Evolutionary conservation across 306 rosid species (phyloP).

Genomic region (Hylodesmum podocarpum): DNA sequence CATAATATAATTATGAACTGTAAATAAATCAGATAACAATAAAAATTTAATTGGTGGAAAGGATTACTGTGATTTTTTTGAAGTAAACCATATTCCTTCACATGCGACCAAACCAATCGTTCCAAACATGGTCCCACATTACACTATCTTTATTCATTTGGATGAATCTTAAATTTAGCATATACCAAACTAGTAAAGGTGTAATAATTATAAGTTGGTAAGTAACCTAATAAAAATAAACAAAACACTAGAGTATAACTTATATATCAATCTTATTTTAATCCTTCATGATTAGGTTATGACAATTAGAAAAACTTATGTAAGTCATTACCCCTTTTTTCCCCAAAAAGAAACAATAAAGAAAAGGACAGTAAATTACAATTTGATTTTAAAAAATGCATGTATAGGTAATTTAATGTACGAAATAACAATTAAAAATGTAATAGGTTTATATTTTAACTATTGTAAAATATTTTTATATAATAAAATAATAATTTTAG

Average conservation of each 20-base stretch:
- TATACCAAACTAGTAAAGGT: background rate
- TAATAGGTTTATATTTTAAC: no score
- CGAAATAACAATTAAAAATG: no score
- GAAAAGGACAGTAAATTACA: no score
- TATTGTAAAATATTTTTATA: no score
- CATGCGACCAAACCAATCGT: background rate
- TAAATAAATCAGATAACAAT: background rate
- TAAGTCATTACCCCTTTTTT: background rate
- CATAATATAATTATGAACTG: background rate
- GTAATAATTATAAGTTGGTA: background rate
- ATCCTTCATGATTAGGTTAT: background rate
- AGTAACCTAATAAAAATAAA: background rate
- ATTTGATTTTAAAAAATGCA: no score
- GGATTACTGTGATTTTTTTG: background rate
- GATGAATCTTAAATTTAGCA: background rate
- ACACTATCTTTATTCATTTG: background rate
- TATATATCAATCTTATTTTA: background rate
- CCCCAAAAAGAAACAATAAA: background rate
- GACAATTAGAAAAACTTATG: background rate
- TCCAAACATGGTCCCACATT: background rate
- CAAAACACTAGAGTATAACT: background rate
- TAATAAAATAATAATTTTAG: no score
- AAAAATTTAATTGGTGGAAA: background rate
- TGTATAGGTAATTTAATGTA: no score
- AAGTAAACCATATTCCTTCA: background rate